Evolutionary conservation across 192 early-diverging fungal species (phyloP), one percentile per base, ranked within the genome.

Genomic region (Podochytrium sp.): DNA sequence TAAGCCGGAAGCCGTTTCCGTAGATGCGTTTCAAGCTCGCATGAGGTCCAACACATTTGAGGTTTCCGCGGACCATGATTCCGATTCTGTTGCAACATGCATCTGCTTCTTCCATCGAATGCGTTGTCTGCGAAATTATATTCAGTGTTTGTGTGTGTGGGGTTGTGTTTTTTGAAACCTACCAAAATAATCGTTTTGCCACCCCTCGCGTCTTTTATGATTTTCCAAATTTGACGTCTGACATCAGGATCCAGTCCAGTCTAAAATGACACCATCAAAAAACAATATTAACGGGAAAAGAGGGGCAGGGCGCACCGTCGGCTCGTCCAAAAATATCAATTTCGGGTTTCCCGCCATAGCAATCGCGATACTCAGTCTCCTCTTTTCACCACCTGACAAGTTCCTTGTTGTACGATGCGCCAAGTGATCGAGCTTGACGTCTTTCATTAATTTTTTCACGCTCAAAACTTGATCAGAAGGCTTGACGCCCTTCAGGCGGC

Each of bases 91-190:
- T 79, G 73, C 92, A 93, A 30, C 91, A 75, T 2, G 86, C 87
- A 68, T 92, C 91, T 40, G 91, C 92, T 80, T 93, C 92, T 66
- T 93, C 91, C 92, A 92, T 92, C 4, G 85, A 87, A 66, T 92
- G 90, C 5, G 91, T 92, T 2, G 90, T 92, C 77, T 88, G 37
- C n/a, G 33, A 38, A 51, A 40, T 33, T 33, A 20, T 23, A 25
- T 18, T 30, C 27, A 39, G 1, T 42, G 0, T 0, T 18, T 5
- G 51, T 20, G 34, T 35, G 35, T 5, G 0, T 62, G 18, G 70
- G 27, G 29, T 14, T n/a, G n/a, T n/a, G n/a, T n/a, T 51, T 61
- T 32, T 27, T 2, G 23, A 25, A 29, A 29, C 53, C 23, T 32
- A 81, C 78, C 67, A 87, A 55, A 32, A 93, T 71, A 53, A 93